A percentile compares a stretch with the other conserved stretches of the same genome.
Conservation (phyloP, 2,329 filamentous ascomycete species). For the Colletotrichum neosansevieriae region DNA sequence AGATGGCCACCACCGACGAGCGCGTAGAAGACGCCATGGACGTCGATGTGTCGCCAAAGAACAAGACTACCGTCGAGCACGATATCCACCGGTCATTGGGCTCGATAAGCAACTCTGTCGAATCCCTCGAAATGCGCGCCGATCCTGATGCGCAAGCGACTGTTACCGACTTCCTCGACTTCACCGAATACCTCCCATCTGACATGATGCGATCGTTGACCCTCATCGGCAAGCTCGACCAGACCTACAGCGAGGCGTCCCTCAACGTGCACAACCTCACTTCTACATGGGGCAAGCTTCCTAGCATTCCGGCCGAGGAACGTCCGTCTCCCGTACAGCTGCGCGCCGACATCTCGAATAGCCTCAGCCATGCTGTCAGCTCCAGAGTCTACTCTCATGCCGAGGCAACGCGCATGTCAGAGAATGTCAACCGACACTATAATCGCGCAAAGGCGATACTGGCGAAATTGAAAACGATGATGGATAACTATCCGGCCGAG, state of each 20-base stretch:
- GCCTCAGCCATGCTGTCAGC: constrained; percentile 65
- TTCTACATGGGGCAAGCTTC: constrained; percentile 67
- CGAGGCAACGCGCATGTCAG: constrained; percentile 72
- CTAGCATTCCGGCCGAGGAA: constrained; percentile 59
- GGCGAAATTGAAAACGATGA: constrained; percentile 69
- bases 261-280: constrained; percentile 67
- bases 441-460: constrained; percentile 70
- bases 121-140: constrained; percentile 63
- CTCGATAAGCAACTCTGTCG: constrained; percentile 54
- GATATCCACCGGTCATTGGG: constrained; percentile 44
- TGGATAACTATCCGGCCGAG: constrained; percentile 69
- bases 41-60: constrained; percentile 52
- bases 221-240: constrained; percentile 73
- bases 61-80: constrained; percentile 48
- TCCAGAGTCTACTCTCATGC: constrained; percentile 70
- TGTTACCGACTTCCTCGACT: constrained; percentile 78
- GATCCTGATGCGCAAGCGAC: constrained; percentile 77
- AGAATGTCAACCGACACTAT: constrained; percentile 73
- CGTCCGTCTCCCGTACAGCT: constrained; percentile 63
- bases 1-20: constrained; percentile 42
- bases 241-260: constrained; percentile 68
- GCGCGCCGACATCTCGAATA: constrained; percentile 70
- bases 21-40: constrained; percentile 45
- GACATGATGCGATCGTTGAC: constrained; percentile 75
- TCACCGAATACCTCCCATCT: constrained; percentile 76